Evolutionary conservation across 768 basidiomycete genomes (phyloP), one percentile per base, ranked within the genome.

Genomic region (Filobasidium floriforme): DNA sequence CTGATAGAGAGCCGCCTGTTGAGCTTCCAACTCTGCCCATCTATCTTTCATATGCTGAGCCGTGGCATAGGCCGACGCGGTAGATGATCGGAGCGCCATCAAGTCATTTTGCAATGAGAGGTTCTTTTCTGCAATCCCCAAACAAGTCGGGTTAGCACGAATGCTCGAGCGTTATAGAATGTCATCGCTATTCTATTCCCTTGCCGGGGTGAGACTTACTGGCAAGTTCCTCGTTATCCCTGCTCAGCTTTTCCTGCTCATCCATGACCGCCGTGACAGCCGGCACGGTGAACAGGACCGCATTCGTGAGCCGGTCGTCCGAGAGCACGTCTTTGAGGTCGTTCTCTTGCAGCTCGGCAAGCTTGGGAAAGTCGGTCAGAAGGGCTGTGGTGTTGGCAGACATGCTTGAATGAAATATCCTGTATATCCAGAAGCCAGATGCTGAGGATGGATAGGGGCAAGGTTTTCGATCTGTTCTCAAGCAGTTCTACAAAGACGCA

Each of bases 1-100:
- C 82, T 92, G 90, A 74, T 93, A 94, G 22, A 92, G 83, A 32
- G 90, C 89, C 61, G 81, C 84, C 80, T 98, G 94, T 72, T 92
- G 90, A 70, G 86, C 86, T 66, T 96, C 91, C 7, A 96, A 73
- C 60, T 89, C 89, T 70, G 85, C 87, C 91, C 92, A 94, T 32
- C 89, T 82, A 0, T 82, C 81, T 79, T 96, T 91, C 28, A 94
- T 79, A 19, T 82, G 76, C 75, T 90, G 89, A 1, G 93, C 91
- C 68, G 93, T 85, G 71, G 91, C 87, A 71, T 94, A 97, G 0
- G 89, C 87, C 24, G 87, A 87, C 72, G 92, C 85, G 0, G 93
- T 94, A 68, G 91, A 88, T 1, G 87, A 81, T 41, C 94, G 82
- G 46, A 97, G 80, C 51, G 82, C 81, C 72, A 90, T 89, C 24